phyloP scores from a whole-genome alignment of 164 flowering plant genomes.

The Nymphaea colorata region DNA sequence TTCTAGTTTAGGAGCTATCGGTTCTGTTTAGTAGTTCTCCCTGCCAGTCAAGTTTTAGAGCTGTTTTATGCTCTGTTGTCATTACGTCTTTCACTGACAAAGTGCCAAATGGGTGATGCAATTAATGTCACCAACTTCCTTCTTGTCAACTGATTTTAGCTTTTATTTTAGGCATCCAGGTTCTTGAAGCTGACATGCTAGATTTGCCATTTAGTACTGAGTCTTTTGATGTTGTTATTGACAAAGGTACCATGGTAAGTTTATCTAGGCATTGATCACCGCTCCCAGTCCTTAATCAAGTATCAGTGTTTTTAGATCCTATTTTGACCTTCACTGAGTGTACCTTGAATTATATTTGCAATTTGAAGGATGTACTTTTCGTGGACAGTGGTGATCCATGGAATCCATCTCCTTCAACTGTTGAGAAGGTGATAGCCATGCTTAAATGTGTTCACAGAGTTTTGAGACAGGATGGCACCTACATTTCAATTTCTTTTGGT shows the following conservation, averaged over 20 bases:
- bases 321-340: constrained; percentile 4
- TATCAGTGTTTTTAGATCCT: background rate
- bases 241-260: constrained; percentile 94
- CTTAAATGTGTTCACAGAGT: constrained; percentile 75
- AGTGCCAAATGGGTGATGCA: no score
- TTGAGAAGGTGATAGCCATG: constrained; percentile 56
- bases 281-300: background rate
- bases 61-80: no score
- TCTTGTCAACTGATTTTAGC: no score
- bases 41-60: no score
- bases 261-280: background rate
- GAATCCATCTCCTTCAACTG: constrained; percentile 64
- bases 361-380: constrained; percentile 86
- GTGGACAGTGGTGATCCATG: constrained; percentile 96
- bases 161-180: constrained; percentile 49
- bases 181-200: constrained; percentile 84
- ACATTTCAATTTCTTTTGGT: constrained; percentile 83
- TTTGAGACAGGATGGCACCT: constrained; percentile 65
- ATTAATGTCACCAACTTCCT: no score
- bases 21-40: no score
- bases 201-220: constrained; percentile 65
- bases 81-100: no score
- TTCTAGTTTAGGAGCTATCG: no score
- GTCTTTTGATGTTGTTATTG: constrained; percentile 82
- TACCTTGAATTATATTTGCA: constrained; percentile 10